Evolutionary conservation across 1,284 basidiomycete species (phyloP), one percentile per base, ranked within the genome.

Genomic region (Kwoniella shivajii): DNA sequence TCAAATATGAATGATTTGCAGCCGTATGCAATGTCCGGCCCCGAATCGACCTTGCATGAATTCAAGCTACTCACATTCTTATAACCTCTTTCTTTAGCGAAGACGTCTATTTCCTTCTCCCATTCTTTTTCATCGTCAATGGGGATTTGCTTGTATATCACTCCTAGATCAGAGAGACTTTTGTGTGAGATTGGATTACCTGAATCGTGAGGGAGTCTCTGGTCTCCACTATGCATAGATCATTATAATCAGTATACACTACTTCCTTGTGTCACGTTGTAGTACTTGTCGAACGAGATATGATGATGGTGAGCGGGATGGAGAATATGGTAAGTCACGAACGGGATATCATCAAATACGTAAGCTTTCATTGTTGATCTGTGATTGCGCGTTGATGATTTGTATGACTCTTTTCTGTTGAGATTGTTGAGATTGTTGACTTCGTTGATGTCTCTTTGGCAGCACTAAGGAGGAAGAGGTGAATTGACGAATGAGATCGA

Each of bases 341-440:
- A 77, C 41, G 85, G 82, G 36, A 85, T 47, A 71, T 89, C 83
- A 79, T 92, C 89, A 73, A 82, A 90, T 79, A 88, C 86, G 82
- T 90, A 91, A 16, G 88, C 87, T 57, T 84, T 84, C 89, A 91
- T 90, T 29, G n/a, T n/a, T n/a, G n/a, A n/a, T n/a, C n/a, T n/a
- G n/a, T n/a, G n/a, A n/a, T n/a, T n/a, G n/a, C n/a, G n/a, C n/a
- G n/a, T n/a, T n/a, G n/a, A 5, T 68, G 16, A 37, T 46, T 52
- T 48, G 41, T 24, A n/a, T 26, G 37, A 5, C 37, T 39, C n/a
- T 45, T 4, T 45, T 16, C 9, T 44, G 16, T 29, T n/a, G n/a
- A 16, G 13, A 16, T 43, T 20, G 27, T 45, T 18, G 44, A 30
- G 29, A 27, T 7, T 34, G 33, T 36, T 36, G 10, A n/a, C 39